phyloP scores from a whole-genome alignment of 1,284 basidiomycete genomes.

The Spongispora temasekensis region DNA sequence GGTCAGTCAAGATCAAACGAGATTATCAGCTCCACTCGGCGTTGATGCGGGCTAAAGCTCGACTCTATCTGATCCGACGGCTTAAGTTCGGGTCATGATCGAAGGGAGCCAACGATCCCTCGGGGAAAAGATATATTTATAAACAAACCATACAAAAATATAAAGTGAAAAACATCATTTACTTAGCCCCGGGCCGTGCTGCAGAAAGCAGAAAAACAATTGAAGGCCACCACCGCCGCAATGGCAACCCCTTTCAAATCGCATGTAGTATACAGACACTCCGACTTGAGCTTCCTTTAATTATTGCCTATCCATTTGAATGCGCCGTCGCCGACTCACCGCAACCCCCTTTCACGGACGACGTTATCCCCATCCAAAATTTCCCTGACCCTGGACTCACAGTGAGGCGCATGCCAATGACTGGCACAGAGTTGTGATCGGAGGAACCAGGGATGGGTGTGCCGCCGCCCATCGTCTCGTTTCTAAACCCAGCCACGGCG shows the following conservation, averaged over 20 bases:
- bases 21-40: not conserved
- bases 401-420: too few relatives aligned
- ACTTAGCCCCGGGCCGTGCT: slow-evolving; percentile 1
- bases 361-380: slow-evolving; percentile 24
- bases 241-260: too few relatives aligned
- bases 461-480: too few relatives aligned
- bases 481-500: slow-evolving; percentile 15
- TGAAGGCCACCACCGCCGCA: too few relatives aligned
- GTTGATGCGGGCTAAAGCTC: slow-evolving; percentile 1
- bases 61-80: slow-evolving; percentile 23
- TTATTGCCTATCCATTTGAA: too few relatives aligned
- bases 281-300: too few relatives aligned
- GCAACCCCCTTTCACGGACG: slow-evolving; percentile 17
- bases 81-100: slow-evolving; percentile 15
- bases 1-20: slow-evolving; percentile 11
- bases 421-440: slow-evolving; percentile 22
- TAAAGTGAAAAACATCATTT: not conserved
- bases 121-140: not conserved
- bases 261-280: too few relatives aligned
- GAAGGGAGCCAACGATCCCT: slow-evolving; percentile 6
- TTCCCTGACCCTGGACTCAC: too few relatives aligned
- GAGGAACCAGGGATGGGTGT: slow-evolving; percentile 6
- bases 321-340: too few relatives aligned
- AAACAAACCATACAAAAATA: not conserved
- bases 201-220: too few relatives aligned